Evolutionary conservation across 176 grass and related monocot genomes (phyloP).

Genomic region (Rhynchospora breviuscula): DNA sequence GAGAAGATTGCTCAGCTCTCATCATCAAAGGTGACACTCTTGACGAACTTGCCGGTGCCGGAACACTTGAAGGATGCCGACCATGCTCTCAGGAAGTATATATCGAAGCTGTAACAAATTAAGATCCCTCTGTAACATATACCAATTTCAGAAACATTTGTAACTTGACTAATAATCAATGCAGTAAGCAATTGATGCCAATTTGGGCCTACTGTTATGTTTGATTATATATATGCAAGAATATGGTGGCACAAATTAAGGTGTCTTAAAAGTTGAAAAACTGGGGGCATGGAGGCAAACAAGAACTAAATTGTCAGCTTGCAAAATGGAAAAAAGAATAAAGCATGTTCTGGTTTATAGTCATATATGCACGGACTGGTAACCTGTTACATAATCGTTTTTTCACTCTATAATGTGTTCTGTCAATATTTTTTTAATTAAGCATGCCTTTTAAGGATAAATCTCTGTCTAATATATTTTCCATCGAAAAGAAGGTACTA

Average conservation of each 20-base stretch:
- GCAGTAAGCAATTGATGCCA: background rate
- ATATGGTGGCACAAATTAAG: background rate
- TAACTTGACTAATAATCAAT: background rate
- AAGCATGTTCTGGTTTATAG: background rate
- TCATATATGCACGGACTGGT: background rate
- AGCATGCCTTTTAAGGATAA: too few relatives aligned
- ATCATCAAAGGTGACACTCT: conserved; percentile 50
- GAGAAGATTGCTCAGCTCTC: conserved; percentile 42
- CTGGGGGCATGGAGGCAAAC: too few relatives aligned
- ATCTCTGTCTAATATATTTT: too few relatives aligned
- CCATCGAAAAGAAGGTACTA: too few relatives aligned
- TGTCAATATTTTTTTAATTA: too few relatives aligned
- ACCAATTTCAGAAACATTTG: background rate
- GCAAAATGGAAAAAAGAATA: background rate
- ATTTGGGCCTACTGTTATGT: background rate
- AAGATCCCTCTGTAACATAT: background rate
- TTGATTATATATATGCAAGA: background rate
- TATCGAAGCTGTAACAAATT: conserved; percentile 34
- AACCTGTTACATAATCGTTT: background rate
- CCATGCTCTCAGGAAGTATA: conserved; percentile 46
- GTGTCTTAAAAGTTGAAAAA: too few relatives aligned
- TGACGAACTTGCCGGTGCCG: conserved; percentile 45
- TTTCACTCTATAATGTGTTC: too few relatives aligned
- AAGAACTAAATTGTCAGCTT: background rate
- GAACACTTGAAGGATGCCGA: conserved; percentile 41